phyloP scores from a whole-genome alignment of 2,329 filamentous ascomycete species.

The Fonsecaea multimorphosa region DNA sequence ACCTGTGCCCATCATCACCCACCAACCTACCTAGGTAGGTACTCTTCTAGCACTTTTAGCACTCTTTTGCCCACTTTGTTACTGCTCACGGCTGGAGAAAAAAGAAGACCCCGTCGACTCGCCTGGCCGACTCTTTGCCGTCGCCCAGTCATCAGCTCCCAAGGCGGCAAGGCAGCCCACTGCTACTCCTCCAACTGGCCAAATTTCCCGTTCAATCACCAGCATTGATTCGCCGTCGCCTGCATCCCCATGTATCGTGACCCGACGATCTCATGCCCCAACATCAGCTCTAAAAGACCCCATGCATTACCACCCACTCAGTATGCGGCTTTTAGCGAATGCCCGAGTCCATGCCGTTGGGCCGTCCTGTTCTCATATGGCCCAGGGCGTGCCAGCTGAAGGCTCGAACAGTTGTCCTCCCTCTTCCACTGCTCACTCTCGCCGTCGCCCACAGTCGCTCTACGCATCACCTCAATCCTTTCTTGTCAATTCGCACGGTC shows the following conservation, averaged over 20 bases:
- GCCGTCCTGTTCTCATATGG: neutral
- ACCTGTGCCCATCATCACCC: too few species aligned
- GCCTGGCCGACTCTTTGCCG: neutral
- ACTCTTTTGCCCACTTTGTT: neutral
- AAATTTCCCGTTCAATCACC: too few species aligned
- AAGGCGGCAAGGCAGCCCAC: neutral
- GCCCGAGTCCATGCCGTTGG: neutral
- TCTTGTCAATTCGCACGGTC: neutral
- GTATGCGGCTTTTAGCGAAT: conserved; percentile 1
- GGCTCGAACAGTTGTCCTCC: neutral
- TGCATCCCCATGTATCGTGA: neutral
- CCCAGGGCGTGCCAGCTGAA: neutral
- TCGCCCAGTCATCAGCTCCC: neutral
- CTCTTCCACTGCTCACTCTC: neutral
- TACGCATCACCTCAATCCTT: neutral
- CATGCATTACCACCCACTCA: neutral
- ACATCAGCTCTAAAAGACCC: neutral
- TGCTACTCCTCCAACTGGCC: too few species aligned
- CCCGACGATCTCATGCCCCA: conserved; percentile 8
- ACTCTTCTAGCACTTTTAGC: too few species aligned
- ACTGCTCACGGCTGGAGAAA: neutral
- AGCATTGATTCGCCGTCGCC: neutral
- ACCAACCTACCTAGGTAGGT: too few species aligned
- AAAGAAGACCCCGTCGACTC: neutral
- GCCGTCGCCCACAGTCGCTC: neutral